Conservation (phyloP, 495 filamentous ascomycete genomes). For the Penicillium robsamsonii region DNA sequence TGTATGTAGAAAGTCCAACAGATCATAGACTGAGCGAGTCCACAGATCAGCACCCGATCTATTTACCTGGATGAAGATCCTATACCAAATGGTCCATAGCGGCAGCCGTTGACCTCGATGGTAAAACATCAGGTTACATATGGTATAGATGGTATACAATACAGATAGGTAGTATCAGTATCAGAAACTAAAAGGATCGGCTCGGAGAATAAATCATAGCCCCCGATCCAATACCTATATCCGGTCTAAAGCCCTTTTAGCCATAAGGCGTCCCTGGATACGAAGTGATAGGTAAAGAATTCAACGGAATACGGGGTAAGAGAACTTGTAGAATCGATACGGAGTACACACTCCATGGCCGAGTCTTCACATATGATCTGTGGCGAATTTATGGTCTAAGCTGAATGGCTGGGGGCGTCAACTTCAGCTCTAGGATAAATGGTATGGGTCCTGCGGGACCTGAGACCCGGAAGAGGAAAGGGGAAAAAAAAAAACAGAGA, state of each 20-base stretch:
- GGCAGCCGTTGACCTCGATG: constrained; percentile 1
- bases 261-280: background rate
- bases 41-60: constrained; percentile 12
- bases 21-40: constrained; percentile 7
- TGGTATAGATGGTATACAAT: constrained; percentile 3
- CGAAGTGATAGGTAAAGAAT: background rate
- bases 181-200: constrained; percentile 17
- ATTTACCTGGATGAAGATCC: constrained; percentile 12
- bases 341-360: constrained; percentile 14
- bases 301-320: constrained; percentile 11
- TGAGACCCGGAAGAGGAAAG: background rate
- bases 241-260: background rate
- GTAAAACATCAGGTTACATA: constrained; percentile 8
- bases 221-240: constrained; percentile 10
- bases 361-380: constrained; percentile 11
- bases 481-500: background rate
- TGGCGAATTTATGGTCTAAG: constrained; percentile 27
- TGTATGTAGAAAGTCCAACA: constrained; percentile 1
- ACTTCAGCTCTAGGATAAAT: constrained; percentile 9
- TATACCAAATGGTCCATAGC: constrained; percentile 10
- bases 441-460: constrained; percentile 12
- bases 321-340: background rate
- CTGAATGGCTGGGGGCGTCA: constrained; percentile 8
- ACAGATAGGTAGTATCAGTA: background rate
- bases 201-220: constrained; percentile 11